Evolutionary conservation across 441 rosid genomes (phyloP).

Genomic region (Croton laevigatus): DNA sequence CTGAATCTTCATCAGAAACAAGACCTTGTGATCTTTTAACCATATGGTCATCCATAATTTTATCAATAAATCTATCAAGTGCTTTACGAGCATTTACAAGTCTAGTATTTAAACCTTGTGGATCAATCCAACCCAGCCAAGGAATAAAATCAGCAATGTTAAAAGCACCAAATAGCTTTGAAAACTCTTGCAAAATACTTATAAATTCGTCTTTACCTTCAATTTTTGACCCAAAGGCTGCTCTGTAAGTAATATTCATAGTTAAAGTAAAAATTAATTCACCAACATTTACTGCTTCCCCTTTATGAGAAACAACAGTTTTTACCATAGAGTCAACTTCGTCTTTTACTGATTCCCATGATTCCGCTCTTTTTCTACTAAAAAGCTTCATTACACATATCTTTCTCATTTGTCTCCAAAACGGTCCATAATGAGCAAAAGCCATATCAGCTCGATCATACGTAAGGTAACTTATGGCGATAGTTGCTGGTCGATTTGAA

Average conservation of each 20-base stretch:
- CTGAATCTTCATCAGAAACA: constrained; percentile 42
- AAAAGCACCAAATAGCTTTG: constrained; percentile 92
- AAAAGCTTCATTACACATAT: constrained; percentile 84
- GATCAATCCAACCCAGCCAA: constrained; percentile 66
- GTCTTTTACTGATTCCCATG: constrained; percentile 86
- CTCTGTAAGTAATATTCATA: constrained; percentile 67
- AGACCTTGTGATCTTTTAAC: constrained; percentile 33
- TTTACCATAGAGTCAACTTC: constrained; percentile 65
- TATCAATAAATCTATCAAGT: constrained; percentile 75
- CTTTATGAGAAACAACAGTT: constrained; percentile 38
- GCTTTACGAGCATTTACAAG: constrained; percentile 57
- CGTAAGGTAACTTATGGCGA: constrained; percentile 77
- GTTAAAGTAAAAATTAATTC: constrained; percentile 69
- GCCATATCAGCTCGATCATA: constrained; percentile 95
- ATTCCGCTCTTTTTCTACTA: constrained; percentile 89
- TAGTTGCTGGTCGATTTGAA: constrained; percentile 83
- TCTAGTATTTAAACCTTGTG: constrained; percentile 57
- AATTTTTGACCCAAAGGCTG: constrained; percentile 71
- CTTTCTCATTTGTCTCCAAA: constrained; percentile 97
- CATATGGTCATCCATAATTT: constrained; percentile 74
- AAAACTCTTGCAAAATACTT: constrained; percentile 78
- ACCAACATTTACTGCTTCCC: constrained; percentile 63
- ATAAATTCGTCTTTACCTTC: constrained; percentile 78
- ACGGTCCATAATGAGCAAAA: constrained; percentile 91
- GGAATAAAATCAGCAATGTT: constrained; percentile 89